Conservation (phyloP, 164 flowering plant species). For the Umbellularia californica region DNA sequence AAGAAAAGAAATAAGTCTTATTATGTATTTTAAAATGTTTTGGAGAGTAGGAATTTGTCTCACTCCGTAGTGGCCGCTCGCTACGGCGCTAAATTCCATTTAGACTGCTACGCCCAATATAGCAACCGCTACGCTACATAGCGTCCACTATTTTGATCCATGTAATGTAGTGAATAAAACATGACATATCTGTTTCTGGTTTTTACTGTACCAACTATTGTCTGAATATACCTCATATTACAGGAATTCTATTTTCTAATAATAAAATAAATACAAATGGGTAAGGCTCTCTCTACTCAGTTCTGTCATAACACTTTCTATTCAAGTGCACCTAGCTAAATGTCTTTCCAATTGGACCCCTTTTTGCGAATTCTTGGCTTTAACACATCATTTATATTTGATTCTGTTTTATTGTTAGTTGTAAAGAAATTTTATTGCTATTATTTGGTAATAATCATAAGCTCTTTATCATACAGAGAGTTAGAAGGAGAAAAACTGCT, state of each 20-base stretch:
- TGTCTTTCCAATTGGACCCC: not conserved
- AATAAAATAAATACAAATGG: no score
- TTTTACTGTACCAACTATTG: not conserved
- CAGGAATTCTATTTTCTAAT: not conserved
- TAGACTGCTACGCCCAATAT: no score
- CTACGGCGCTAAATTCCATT: no score
- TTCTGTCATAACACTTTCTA: no score
- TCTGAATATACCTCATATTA: not conserved
- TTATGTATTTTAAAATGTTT: no score
- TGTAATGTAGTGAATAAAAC: not conserved
- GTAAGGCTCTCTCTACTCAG: no score
- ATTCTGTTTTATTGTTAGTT: not conserved
- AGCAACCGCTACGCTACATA: no score
- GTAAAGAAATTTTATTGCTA: not conserved
- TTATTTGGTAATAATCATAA: not conserved
- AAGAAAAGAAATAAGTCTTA: no score
- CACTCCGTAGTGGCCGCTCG: no score
- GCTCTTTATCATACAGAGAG: conserved; percentile 38
- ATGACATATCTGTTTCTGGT: not conserved
- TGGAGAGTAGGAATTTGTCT: no score
- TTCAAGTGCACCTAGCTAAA: not conserved
- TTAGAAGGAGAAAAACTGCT: conserved; percentile 70
- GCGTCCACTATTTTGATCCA: not conserved
- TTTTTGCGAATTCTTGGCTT: not conserved
- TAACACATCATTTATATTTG: not conserved